Evolutionary conservation across 768 basidiomycete species (phyloP).

Genomic region (Leucocoprinus birnbaumii): DNA sequence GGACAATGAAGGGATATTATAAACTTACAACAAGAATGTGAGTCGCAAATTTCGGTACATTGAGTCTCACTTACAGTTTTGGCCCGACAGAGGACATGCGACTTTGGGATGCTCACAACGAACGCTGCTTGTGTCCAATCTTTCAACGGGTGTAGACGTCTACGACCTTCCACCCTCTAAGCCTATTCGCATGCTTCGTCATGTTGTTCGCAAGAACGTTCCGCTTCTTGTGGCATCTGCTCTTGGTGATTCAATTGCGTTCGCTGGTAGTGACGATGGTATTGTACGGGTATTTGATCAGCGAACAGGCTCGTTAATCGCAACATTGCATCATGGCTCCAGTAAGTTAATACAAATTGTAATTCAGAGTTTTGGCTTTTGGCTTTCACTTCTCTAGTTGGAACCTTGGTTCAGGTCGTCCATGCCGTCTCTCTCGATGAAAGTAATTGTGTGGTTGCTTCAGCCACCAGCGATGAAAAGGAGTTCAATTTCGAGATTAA

Average conservation of each 20-base stretch:
- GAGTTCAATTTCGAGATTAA: neutral
- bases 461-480: neutral
- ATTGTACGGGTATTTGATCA: no score
- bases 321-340: no score
- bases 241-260: no score
- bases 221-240: neutral
- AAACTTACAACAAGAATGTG: neutral
- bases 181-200: neutral
- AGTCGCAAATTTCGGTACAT: neutral
- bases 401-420: no score
- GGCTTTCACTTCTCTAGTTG: no score
- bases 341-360: no score
- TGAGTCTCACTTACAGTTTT: no score
- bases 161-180: neutral
- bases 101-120: neutral
- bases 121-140: neutral
- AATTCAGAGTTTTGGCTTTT: no score
- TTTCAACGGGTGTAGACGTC: neutral
- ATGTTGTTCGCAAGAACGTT: neutral
- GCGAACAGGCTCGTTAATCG: no score
- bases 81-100: neutral
- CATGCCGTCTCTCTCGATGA: neutral
- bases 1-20: neutral
- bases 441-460: neutral
- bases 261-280: no score